Evolutionary conservation across 495 filamentous ascomycete genomes (phyloP).

Genomic region (Lasiosphaeria miniovina): DNA sequence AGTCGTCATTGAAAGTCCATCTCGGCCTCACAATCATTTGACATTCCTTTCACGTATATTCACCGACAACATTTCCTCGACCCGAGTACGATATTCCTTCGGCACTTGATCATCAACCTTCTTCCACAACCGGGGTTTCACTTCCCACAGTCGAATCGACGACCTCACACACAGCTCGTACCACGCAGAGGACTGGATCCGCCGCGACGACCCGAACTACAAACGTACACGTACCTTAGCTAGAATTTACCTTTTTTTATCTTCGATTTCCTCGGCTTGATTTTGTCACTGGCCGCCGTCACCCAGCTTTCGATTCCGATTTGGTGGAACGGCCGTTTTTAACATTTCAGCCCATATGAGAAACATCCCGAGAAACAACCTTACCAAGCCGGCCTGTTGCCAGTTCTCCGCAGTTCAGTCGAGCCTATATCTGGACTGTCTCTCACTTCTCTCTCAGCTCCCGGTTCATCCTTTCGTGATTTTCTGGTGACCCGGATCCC

Average conservation of each 20-base stretch:
- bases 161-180: neutral
- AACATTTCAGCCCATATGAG: slow-evolving; percentile 1
- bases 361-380: neutral
- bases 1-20: slow-evolving; percentile 23
- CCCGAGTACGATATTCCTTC: neutral
- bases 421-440: neutral
- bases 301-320: neutral
- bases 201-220: neutral
- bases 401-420: neutral
- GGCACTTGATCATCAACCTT: neutral
- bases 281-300: neutral
- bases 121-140: neutral
- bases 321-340: neutral
- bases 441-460: neutral
- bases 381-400: neutral
- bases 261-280: neutral
- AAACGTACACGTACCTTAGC: neutral
- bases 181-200: slow-evolving; percentile 10
- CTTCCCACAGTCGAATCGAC: neutral
- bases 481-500: neutral
- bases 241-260: neutral
- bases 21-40: slow-evolving; percentile 21
- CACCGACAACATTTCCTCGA: neutral
- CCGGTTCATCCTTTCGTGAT: neutral
- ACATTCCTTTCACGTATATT: slow-evolving; percentile 21